A percentile compares a stretch with the other conserved stretches of the same genome.
These are phyloP conservation scores for Sporisorium iseilematis-ciliati DNA, from an alignment of 1,284 basidiomycete genomes.

Conservation along the genomic window DNA sequence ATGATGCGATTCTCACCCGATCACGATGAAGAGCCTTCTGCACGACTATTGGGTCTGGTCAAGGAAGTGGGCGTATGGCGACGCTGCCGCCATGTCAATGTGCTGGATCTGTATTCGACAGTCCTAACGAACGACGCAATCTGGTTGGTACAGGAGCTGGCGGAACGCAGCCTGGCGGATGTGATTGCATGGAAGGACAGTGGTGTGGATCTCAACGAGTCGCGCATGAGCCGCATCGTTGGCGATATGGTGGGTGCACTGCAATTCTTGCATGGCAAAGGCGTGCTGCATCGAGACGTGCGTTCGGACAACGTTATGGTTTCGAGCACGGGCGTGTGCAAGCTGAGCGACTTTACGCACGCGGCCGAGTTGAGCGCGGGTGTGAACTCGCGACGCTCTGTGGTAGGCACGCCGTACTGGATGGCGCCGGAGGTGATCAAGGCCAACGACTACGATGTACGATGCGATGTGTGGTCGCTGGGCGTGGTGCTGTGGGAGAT, in stretches of 20 bases:
- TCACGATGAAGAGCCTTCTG: constrained; percentile 33
- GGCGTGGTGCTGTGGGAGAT: constrained; percentile 63
- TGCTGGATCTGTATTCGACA: constrained; percentile 51
- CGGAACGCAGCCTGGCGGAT: constrained; percentile 56
- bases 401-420: constrained; percentile 64
- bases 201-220: constrained; percentile 45
- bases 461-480: constrained; percentile 60
- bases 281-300: constrained; percentile 58
- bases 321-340: constrained; percentile 49
- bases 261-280: constrained; percentile 47
- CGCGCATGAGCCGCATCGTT: constrained; percentile 55
- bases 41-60: constrained; percentile 41
- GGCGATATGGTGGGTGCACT: constrained; percentile 52
- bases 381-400: constrained; percentile 32
- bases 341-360: constrained; percentile 62
- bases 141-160: constrained; percentile 62
- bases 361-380: constrained; percentile 45
- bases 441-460: constrained; percentile 51
- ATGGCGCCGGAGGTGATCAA: constrained; percentile 66
- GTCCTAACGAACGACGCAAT: constrained; percentile 41
- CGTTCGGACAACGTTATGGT: constrained; percentile 61
- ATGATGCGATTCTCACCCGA: constrained; percentile 38
- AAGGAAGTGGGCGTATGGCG: constrained; percentile 58
- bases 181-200: constrained; percentile 48
- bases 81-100: constrained; percentile 46